Base-by-base conservation (phyloP, 1,139 yeast species). In the Pichia cactophila region DNA sequence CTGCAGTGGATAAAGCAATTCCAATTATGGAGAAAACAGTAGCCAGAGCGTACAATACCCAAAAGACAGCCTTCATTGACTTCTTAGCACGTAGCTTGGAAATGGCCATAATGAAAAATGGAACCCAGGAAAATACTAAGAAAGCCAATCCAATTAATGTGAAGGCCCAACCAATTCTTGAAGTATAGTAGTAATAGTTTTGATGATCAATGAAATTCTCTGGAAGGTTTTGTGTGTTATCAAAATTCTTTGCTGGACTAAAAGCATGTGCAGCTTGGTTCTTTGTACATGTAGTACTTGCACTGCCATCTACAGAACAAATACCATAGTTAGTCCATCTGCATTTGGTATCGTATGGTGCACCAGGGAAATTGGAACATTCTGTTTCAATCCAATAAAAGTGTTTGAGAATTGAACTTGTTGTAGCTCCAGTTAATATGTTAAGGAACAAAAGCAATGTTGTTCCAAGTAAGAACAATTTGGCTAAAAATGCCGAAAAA, bases 351-450 rank as follows among this genome's bases (percentile, higher is more conserved):
- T 63, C 57, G 44, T 69, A 66, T 5, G 67, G 62, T 29, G 83
- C 80, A 42, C 75, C 74, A 12, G 74, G 61, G 50, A 83, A 75
- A 17, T 66, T 67, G n/a, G 76, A 65, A 31, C 94, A 83, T 54
- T 80, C 81, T 20, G 86, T 89, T 61, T 82, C 72, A 38, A 87
- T 67, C 83, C 86, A 86, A 68, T 80, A 86, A 65, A 85, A 81
- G 52, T 72, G 67, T 50, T 73, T 72, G 51, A 85, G 62, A 1
- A 67, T 58, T 6, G 75, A 69, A 14, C 62, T 57, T 26, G 70
- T 67, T 35, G 72, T 68, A 26, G 78, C 75, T 44, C 95, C 95
- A 33, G 82, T 77, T 44, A 86, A 70, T 45, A 83, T 70, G 54
- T 83, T 71, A 59, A 86, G 76, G 58, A 85, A 74, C 46, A 83